A percentile compares a stretch with the other conserved stretches of the same genome.
These are phyloP conservation scores for Gloeophyllum trabeum DNA, from an alignment of 768 basidiomycete genomes.

Conservation along the genomic window DNA sequence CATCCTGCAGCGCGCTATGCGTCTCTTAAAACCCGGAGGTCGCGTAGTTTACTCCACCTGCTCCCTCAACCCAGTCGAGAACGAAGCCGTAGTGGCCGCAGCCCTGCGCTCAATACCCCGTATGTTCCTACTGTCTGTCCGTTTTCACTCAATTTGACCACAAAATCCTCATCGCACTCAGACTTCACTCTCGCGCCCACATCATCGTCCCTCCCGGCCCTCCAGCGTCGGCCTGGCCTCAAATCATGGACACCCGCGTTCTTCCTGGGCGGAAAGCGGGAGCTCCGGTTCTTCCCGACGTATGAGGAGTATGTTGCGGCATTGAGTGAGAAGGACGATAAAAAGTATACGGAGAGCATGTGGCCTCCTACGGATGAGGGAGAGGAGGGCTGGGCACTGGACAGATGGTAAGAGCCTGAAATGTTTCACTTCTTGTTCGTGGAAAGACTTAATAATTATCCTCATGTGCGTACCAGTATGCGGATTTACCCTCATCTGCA, in stretches of 20 bases:
- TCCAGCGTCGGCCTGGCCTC: constrained; percentile 69
- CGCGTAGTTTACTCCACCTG: constrained; percentile 97
- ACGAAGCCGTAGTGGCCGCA: constrained; percentile 89
- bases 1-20: constrained; percentile 89
- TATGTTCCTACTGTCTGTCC: constrained; percentile 16
- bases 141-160: not conserved
- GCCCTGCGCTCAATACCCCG: constrained; percentile 67
- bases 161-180: constrained; percentile 11
- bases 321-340: constrained; percentile 32
- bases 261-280: constrained; percentile 30
- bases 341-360: constrained; percentile 55
- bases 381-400: constrained; percentile 44
- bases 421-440: not conserved
- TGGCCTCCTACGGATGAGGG: constrained; percentile 69
- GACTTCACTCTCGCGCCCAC: constrained; percentile 78
- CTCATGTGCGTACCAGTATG: constrained; percentile 34
- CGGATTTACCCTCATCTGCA: constrained; percentile 92
- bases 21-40: constrained; percentile 75
- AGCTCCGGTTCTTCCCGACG: constrained; percentile 33
- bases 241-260: constrained; percentile 69
- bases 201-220: constrained; percentile 54
- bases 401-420: constrained; percentile 57
- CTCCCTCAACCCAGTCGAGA: constrained; percentile 93
- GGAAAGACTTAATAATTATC: not conserved
- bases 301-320: constrained; percentile 50